Conservation (phyloP, 257 asterid species). For the Solanum stenotomum region DNA sequence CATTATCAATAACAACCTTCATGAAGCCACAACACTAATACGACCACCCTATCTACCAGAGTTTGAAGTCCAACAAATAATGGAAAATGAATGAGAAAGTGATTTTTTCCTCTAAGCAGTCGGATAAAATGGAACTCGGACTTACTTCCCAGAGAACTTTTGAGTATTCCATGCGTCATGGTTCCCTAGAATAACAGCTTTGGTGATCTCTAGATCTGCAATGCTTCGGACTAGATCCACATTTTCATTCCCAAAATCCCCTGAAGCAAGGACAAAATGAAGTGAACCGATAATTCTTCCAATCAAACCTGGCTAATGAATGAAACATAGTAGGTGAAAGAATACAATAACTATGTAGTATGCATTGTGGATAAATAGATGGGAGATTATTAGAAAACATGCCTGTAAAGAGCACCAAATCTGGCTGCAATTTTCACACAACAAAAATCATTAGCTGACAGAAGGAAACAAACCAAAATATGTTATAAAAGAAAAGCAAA, state of each 20-base stretch:
- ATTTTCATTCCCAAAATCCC: constrained; percentile 97
- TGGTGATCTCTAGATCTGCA: constrained; percentile 54
- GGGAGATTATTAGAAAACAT: constrained; percentile 26
- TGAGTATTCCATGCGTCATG: constrained; percentile 92
- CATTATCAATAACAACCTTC: neutral
- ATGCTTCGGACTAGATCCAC: constrained; percentile 65
- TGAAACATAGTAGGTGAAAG: neutral
- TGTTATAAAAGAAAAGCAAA: neutral
- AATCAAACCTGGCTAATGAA: neutral
- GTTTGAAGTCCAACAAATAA: neutral
- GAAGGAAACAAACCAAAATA: constrained; percentile 9
- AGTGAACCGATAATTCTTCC: constrained; percentile 5
- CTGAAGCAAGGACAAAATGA: constrained; percentile 37
- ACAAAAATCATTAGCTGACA: constrained; percentile 14
- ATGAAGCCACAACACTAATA: neutral
- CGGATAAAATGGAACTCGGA: neutral
- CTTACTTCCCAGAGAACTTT: constrained; percentile 57
- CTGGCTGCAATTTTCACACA: constrained; percentile 67
- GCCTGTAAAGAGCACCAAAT: constrained; percentile 95
- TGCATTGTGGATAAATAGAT: neutral
- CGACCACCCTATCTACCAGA: neutral
- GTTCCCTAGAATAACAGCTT: constrained; percentile 87
- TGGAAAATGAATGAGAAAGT: neutral
- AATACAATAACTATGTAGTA: neutral
- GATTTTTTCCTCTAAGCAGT: neutral